Conservation (phyloP, 441 rosid species). For the Metrosideros polymorpha region DNA sequence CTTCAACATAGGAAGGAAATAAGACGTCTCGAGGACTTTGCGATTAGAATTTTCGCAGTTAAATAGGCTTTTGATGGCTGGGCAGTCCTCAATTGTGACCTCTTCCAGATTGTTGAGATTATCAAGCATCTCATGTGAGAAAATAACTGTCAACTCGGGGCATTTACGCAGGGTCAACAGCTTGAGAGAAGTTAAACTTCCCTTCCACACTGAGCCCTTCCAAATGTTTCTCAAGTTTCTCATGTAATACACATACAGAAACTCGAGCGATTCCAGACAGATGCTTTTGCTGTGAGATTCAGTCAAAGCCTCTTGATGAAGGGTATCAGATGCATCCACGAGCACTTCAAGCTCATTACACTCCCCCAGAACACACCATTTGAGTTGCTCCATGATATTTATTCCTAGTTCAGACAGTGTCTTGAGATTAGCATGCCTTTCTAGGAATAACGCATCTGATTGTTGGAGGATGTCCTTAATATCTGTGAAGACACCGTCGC, state of each 20-base stretch:
- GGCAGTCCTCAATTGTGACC: not conserved
- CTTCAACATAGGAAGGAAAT: not conserved
- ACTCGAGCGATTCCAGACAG: not conserved
- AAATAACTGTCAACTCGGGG: not conserved
- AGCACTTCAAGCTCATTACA: not conserved
- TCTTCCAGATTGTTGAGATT: not conserved
- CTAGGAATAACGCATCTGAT: not conserved
- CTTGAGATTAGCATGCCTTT: not conserved
- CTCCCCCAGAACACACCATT: not conserved
- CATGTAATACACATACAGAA: not conserved
- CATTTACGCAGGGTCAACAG: not conserved
- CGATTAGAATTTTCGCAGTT: not conserved
- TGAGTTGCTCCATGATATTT: not conserved
- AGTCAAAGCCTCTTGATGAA: not conserved
- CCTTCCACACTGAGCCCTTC: not conserved
- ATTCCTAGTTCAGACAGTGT: not conserved
- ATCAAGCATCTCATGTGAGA: not conserved
- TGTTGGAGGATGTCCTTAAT: not conserved
- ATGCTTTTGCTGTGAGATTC: not conserved
- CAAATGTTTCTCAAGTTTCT: not conserved
- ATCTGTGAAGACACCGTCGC: not conserved
- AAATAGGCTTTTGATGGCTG: not conserved
- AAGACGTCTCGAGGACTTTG: not conserved
- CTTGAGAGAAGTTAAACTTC: not conserved
- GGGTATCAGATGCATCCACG: not conserved